These are phyloP conservation scores for Priceomyces haplophilus DNA, from an alignment of 805 yeast species.

Conservation along the genomic window DNA sequence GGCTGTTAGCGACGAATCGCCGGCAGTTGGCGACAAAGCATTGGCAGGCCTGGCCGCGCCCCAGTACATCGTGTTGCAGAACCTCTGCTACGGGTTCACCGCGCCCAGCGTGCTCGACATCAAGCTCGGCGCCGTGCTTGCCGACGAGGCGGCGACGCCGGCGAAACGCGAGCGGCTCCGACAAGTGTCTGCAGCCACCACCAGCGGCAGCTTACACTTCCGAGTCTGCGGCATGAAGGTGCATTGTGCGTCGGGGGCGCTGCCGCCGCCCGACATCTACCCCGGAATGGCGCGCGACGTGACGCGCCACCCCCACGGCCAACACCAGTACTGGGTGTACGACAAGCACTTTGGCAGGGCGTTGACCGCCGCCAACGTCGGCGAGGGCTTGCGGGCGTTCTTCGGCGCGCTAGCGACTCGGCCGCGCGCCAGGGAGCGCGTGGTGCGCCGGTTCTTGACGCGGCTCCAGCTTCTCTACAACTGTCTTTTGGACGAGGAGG, in stretches of 20 bases:
- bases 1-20: constrained; percentile 1
- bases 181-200: constrained; percentile 65
- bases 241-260: constrained; percentile 16
- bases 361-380: constrained; percentile 43
- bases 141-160: constrained; percentile 52
- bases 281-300: constrained; percentile 18
- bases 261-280: constrained; percentile 12
- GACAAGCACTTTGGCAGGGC: constrained; percentile 73
- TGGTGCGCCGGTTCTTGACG: constrained; percentile 48
- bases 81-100: constrained; percentile 56
- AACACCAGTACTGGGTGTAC: constrained; percentile 39
- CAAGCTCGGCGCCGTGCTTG: constrained; percentile 70
- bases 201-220: constrained; percentile 73
- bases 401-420: constrained; percentile 35
- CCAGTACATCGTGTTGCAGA: constrained; percentile 66
- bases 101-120: constrained; percentile 78
- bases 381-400: constrained; percentile 45
- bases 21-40: neutral
- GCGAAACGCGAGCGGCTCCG: constrained; percentile 64
- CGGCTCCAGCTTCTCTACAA: constrained; percentile 66
- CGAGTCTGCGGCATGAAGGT: constrained; percentile 89
- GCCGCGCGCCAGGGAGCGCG: constrained; percentile 30
- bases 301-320: constrained; percentile 11
- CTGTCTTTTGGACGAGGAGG: constrained; percentile 59
- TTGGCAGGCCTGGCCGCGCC: no score